These are phyloP conservation scores for Knoxia roxburghii DNA, from an alignment of 257 asterid species.

Conservation along the genomic window DNA sequence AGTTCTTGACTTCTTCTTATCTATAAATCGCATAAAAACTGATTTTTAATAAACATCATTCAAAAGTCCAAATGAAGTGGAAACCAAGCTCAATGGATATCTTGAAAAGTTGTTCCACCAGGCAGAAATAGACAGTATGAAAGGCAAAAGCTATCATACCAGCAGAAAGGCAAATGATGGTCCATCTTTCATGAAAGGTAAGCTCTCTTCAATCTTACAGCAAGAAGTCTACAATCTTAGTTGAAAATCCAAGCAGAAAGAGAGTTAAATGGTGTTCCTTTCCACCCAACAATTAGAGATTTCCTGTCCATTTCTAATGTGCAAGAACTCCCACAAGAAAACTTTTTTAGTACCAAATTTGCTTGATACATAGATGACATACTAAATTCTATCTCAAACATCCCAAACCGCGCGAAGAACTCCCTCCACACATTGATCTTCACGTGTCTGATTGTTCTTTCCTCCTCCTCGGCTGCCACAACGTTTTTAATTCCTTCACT, in stretches of 20 bases:
- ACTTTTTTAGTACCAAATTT: slow-evolving; percentile 31
- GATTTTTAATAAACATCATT: too few species aligned
- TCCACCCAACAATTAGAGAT: slow-evolving; percentile 46
- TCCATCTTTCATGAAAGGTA: too few species aligned
- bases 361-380: slow-evolving; percentile 39
- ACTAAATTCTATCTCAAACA: slow-evolving; percentile 36
- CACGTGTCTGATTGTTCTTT: slow-evolving; percentile 41
- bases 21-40: too few species aligned
- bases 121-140: too few species aligned
- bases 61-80: too few species aligned
- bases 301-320: slow-evolving; percentile 33
- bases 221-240: neutral
- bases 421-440: slow-evolving; percentile 37
- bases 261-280: slow-evolving; percentile 23
- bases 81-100: too few species aligned
- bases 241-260: slow-evolving; percentile 5
- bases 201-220: too few species aligned
- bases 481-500: slow-evolving; percentile 19
- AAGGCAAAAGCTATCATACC: too few species aligned
- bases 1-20: too few species aligned
- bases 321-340: slow-evolving; percentile 26
- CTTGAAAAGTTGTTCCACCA: neutral
- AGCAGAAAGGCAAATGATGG: too few species aligned
- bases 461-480: slow-evolving; percentile 30
- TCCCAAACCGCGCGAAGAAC: slow-evolving; percentile 28